Conservation (phyloP, 1,284 basidiomycete genomes). For the Sphagnurus paluster region DNA sequence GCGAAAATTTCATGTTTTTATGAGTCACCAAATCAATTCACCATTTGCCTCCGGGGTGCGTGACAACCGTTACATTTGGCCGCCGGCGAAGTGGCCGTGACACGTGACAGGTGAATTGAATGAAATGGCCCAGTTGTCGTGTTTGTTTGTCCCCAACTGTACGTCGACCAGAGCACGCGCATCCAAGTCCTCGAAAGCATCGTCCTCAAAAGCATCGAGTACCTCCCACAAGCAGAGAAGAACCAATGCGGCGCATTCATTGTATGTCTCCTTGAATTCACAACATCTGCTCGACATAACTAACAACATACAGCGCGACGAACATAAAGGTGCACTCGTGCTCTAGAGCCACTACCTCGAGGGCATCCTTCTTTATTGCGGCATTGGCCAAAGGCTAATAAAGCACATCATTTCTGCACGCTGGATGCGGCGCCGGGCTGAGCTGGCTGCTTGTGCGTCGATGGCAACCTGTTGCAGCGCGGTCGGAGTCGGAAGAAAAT, state of each 20-base stretch:
- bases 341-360: constrained; percentile 80
- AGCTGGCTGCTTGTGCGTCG: no score
- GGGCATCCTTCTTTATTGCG: constrained; percentile 61
- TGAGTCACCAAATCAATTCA: no score
- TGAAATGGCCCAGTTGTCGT: no score
- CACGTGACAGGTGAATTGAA: no score
- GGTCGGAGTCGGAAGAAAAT: no score
- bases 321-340: constrained; percentile 71
- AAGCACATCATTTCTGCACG: constrained; percentile 48
- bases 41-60: no score
- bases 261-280: constrained; percentile 39
- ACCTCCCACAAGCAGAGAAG: constrained; percentile 76
- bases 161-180: constrained; percentile 68
- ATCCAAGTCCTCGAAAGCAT: constrained; percentile 72
- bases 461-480: no score
- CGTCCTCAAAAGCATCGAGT: constrained; percentile 65
- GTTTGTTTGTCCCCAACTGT: no score
- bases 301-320: constrained; percentile 54
- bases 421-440: background rate
- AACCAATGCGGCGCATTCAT: constrained; percentile 86
- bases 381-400: constrained; percentile 80
- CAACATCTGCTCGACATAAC: constrained; percentile 3
- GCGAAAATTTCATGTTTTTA: no score
- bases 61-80: no score
- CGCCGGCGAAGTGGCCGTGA: no score